These are phyloP conservation scores for Lecanosticta acicola DNA, from an alignment of 2,329 filamentous ascomycete genomes.

Conservation along the genomic window DNA sequence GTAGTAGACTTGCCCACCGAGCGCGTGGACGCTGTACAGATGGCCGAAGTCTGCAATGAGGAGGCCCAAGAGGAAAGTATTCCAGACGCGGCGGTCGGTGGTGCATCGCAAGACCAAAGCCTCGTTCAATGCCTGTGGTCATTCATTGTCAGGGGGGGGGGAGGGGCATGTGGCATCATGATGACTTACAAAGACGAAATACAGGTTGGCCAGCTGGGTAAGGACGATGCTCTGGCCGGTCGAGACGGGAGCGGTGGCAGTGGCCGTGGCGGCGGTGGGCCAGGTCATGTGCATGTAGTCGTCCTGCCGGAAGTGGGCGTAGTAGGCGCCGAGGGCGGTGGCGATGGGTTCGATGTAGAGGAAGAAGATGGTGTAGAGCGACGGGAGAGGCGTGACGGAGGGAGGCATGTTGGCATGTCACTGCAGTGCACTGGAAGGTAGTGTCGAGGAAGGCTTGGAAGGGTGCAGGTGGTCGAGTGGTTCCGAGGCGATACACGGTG, in stretches of 20 bases:
- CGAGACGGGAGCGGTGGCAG: constrained; percentile 42
- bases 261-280: constrained; percentile 35
- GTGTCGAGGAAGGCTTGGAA: not conserved
- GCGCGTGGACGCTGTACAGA: constrained; percentile 57
- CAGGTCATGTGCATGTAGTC: constrained; percentile 62
- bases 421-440: not conserved
- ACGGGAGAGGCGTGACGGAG: not conserved
- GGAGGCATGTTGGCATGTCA: too few species aligned
- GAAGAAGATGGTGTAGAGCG: constrained; percentile 65
- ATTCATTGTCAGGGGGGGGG: too few species aligned
- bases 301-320: constrained; percentile 46
- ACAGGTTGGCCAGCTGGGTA: constrained; percentile 71
- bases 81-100: constrained; percentile 64
- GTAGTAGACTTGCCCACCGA: constrained; percentile 51
- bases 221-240: constrained; percentile 59
- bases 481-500: too few species aligned
- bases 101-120: constrained; percentile 68
- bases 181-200: constrained; percentile 56
- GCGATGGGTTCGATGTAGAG: constrained; percentile 62
- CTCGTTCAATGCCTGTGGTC: constrained; percentile 63
- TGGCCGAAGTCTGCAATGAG: constrained; percentile 73
- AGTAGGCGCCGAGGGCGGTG: constrained; percentile 50
- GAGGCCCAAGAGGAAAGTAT: constrained; percentile 58
- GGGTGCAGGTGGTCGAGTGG: not conserved
- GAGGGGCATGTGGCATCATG: too few species aligned